These are phyloP conservation scores for Erodium trifolium DNA, from an alignment of 441 rosid species.

Conservation along the genomic window DNA sequence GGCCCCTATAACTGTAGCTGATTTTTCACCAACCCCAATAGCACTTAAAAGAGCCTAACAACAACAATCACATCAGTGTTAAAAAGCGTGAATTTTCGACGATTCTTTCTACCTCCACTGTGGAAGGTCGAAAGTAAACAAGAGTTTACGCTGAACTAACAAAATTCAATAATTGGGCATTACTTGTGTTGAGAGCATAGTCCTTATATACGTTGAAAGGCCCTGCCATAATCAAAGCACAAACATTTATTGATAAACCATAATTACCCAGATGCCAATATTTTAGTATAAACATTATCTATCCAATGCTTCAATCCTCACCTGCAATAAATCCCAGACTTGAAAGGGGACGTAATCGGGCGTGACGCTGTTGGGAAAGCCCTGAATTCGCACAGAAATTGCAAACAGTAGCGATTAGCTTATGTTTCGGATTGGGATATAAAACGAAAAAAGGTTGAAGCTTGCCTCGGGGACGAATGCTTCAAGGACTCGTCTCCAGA, in stretches of 20 bases:
- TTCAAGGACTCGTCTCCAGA: conserved; percentile 75
- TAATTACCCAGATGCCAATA: conserved; percentile 3
- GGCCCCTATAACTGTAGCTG: conserved; percentile 90
- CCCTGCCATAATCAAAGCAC: conserved; percentile 36
- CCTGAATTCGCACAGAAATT: conserved; percentile 33
- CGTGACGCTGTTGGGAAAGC: conserved; percentile 82
- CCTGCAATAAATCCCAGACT: conserved; percentile 94
- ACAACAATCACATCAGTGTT: background rate
- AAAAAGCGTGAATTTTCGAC: too few relatives aligned
- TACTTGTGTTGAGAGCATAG: conserved; percentile 95
- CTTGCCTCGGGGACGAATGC: conserved; percentile 88
- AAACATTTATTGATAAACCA: background rate
- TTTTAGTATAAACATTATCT: background rate
- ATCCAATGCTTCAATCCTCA: conserved; percentile 14
- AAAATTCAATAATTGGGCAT: conserved; percentile 16
- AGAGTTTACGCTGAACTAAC: background rate
- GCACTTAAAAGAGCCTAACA: conserved; percentile 85
- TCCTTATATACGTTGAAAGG: conserved; percentile 80
- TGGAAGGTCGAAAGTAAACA: too few relatives aligned
- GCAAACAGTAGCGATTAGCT: background rate
- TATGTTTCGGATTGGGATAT: background rate
- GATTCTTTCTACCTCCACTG: too few relatives aligned
- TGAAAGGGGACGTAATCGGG: conserved; percentile 85
- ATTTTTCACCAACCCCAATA: conserved; percentile 94
- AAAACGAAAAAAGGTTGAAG: background rate